These are phyloP conservation scores for Umbelopsis sp. DNA, from an alignment of 371 early-diverging fungal genomes.

Conservation along the genomic window DNA sequence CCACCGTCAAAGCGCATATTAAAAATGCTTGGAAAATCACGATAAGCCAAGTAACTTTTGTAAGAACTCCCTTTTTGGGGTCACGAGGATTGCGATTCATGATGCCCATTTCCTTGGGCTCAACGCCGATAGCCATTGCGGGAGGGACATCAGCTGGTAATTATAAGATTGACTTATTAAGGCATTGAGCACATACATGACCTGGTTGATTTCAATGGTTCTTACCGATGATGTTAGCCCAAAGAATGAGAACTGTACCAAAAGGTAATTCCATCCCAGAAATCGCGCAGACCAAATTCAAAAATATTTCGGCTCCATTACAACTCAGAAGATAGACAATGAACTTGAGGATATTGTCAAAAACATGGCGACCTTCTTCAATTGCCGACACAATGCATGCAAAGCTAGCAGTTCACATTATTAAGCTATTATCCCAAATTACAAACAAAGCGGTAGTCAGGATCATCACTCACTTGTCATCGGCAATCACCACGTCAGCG, in stretches of 20 bases:
- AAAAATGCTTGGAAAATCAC: slow-evolving; percentile 37
- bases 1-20: slow-evolving; percentile 66
- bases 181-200: neutral
- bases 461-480: slow-evolving; percentile 57
- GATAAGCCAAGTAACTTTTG: slow-evolving; percentile 35
- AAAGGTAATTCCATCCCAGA: slow-evolving; percentile 54
- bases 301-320: slow-evolving; percentile 76
- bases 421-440: neutral
- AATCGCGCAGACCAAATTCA: slow-evolving; percentile 55
- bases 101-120: slow-evolving; percentile 72
- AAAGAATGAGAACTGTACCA: slow-evolving; percentile 53
- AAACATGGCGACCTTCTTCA: slow-evolving; percentile 81
- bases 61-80: slow-evolving; percentile 60
- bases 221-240: slow-evolving; percentile 53
- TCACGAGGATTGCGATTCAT: slow-evolving; percentile 82
- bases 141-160: slow-evolving; percentile 65
- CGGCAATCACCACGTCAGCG: slow-evolving; percentile 83
- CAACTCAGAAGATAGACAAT: slow-evolving; percentile 85
- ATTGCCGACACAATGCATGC: slow-evolving; percentile 79
- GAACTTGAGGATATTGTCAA: slow-evolving; percentile 91
- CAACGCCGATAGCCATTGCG: slow-evolving; percentile 80
- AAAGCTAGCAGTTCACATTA: slow-evolving; percentile 37
- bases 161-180: neutral
- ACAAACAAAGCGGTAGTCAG: neutral
- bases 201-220: slow-evolving; percentile 40